Conservation (phyloP, 2,329 filamentous ascomycete genomes). For the Aspergillus arachidicola region DNA sequence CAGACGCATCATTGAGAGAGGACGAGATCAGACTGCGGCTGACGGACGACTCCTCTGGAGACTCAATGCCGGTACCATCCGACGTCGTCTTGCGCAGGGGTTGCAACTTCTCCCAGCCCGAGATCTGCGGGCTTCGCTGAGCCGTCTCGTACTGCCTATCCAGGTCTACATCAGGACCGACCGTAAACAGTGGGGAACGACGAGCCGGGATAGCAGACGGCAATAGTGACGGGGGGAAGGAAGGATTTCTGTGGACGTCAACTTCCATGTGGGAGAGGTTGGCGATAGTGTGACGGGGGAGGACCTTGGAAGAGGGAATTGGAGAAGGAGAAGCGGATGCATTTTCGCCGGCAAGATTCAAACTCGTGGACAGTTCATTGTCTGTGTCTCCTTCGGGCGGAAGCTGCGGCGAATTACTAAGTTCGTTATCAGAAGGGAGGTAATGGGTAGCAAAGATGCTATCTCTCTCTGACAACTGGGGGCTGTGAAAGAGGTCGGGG, state of each 20-base stretch:
- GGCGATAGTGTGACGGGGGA: constrained; percentile 30
- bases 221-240: constrained; percentile 32
- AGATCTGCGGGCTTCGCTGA: constrained; percentile 21
- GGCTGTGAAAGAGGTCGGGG: constrained; percentile 36
- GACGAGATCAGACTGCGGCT: constrained; percentile 31
- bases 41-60: constrained; percentile 23
- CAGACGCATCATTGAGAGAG: constrained; percentile 30
- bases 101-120: constrained; percentile 22
- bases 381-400: constrained; percentile 32
- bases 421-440: constrained; percentile 53
- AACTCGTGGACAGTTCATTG: constrained; percentile 34
- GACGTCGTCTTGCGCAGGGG: constrained; percentile 26
- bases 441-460: constrained; percentile 67
- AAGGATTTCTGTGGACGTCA: constrained; percentile 36
- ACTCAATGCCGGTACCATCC: constrained; percentile 27
- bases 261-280: constrained; percentile 41
- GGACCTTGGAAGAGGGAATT: constrained; percentile 32
- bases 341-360: constrained; percentile 35
- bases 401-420: constrained; percentile 39
- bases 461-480: constrained; percentile 63
- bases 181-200: constrained; percentile 30
- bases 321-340: constrained; percentile 29
- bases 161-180: constrained; percentile 29
- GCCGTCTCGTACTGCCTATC: constrained; percentile 24
- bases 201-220: constrained; percentile 23